phyloP scores from a whole-genome alignment of 23 red algal genomes.

The Cyanidiococcus yangmingshanensis region DNA sequence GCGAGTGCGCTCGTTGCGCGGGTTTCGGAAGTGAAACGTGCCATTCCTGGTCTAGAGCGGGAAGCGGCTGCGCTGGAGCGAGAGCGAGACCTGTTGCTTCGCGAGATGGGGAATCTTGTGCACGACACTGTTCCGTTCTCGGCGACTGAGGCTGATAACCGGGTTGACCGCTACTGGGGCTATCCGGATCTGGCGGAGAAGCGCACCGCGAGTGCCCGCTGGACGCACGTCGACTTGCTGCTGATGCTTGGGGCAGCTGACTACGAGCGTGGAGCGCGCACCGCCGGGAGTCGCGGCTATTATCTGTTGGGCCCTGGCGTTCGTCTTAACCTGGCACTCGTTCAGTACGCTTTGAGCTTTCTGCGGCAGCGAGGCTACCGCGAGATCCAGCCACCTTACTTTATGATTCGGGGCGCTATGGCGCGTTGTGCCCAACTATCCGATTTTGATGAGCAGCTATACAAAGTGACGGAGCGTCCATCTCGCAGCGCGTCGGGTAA shows the following conservation, averaged over 20 bases:
- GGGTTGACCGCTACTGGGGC: slow-evolving; percentile 66
- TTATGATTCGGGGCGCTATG: slow-evolving; percentile 96
- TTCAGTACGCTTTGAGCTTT: slow-evolving; percentile 78
- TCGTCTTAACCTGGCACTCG: slow-evolving; percentile 79
- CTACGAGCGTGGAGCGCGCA: slow-evolving; percentile 64
- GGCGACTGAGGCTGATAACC: slow-evolving; percentile 69
- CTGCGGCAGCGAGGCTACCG: slow-evolving; percentile 47
- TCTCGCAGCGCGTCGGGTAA: slow-evolving; percentile 21
- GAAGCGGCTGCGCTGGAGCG: slow-evolving; percentile 29
- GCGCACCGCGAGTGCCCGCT: neutral
- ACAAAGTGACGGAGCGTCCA: slow-evolving; percentile 51
- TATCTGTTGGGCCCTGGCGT: slow-evolving; percentile 82
- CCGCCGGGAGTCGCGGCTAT: slow-evolving; percentile 85
- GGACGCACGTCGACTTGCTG: slow-evolving; percentile 91
- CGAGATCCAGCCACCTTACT: slow-evolving; percentile 78
- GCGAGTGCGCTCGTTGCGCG: slow-evolving; percentile 34
- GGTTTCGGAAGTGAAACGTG: slow-evolving; percentile 36
- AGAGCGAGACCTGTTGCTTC: slow-evolving; percentile 55
- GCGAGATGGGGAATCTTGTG: slow-evolving; percentile 76
- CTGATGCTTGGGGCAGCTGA: slow-evolving; percentile 88
- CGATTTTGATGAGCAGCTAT: slow-evolving; percentile 98
- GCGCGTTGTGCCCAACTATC: slow-evolving; percentile 91
- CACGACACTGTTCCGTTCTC: slow-evolving; percentile 67
- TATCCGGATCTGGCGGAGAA: slow-evolving; percentile 31
- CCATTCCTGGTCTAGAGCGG: slow-evolving; percentile 35